Evolutionary conservation across 169 alveolate species (phyloP).

Genomic region (Babesia bigemina): DNA sequence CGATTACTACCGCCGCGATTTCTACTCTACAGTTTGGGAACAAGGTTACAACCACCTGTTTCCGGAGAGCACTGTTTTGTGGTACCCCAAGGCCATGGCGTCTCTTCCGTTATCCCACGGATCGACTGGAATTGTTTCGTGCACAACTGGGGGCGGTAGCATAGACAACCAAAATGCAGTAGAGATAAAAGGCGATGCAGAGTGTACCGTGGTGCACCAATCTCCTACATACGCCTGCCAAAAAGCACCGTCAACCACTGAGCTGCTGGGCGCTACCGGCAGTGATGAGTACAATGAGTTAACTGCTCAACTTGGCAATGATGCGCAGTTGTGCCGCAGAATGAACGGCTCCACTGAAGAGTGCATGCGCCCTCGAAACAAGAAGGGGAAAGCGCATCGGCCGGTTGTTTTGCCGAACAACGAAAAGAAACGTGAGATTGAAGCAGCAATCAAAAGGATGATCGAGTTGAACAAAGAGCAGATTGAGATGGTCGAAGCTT

Average conservation of each 20-base stretch:
- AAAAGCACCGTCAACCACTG: too few species aligned
- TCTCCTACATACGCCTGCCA: too few species aligned
- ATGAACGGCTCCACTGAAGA: neutral
- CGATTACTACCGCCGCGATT: constrained; percentile 24
- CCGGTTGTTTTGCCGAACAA: neutral
- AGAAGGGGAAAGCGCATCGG: neutral
- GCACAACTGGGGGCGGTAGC: neutral
- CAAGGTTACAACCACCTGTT: constrained; percentile 17
- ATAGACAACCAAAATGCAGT: neutral
- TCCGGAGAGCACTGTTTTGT: neutral
- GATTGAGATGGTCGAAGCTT: constrained; percentile 6
- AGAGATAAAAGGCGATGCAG: neutral
- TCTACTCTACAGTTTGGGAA: neutral
- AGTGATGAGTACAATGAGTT: too few species aligned
- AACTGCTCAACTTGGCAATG: too few species aligned
- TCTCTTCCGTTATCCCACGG: neutral
- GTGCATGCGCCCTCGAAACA: too few species aligned
- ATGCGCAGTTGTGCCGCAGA: neutral
- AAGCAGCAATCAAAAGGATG: too few species aligned
- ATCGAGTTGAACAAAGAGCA: constrained; percentile 1
- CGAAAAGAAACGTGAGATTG: neutral
- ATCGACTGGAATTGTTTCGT: neutral
- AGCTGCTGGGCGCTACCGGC: neutral
- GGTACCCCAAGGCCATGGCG: neutral
- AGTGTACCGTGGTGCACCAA: too few species aligned